Percentiles rank a stretch among this genome's conserved stretches.
Evolutionary conservation across 2,329 filamentous ascomycete genomes (phyloP).

Genomic region (Penicillium crustosum): DNA sequence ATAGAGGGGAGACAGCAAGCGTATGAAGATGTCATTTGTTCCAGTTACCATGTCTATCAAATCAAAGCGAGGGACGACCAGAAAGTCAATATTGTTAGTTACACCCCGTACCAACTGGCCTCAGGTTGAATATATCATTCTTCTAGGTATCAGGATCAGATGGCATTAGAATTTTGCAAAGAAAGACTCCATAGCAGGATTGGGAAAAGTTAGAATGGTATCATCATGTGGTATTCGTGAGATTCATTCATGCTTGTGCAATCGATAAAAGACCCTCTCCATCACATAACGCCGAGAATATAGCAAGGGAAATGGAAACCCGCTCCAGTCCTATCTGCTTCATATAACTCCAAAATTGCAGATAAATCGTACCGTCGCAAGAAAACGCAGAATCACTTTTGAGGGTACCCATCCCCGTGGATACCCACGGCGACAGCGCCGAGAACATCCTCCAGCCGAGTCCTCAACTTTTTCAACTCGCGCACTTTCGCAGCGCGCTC

Average conservation of each 20-base stretch:
- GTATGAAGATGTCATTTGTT: neutral
- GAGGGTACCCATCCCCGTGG: constrained; percentile 28
- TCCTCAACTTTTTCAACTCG: constrained; percentile 44
- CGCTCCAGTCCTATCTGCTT: neutral
- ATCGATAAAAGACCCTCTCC: neutral
- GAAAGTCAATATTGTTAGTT: neutral
- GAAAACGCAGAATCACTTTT: constrained; percentile 1
- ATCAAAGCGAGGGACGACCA: neutral
- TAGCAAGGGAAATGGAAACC: neutral
- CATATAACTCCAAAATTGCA: neutral
- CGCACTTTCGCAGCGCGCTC: constrained; percentile 43
- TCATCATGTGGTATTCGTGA: neutral
- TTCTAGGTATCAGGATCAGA: neutral
- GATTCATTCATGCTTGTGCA: constrained; percentile 3
- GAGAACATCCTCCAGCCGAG: constrained; percentile 45
- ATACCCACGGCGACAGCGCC: constrained; percentile 41
- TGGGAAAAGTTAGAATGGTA: neutral
- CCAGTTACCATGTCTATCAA: neutral
- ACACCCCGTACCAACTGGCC: neutral
- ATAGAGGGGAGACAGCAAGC: too few species aligned
- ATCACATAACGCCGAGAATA: constrained; percentile 6
- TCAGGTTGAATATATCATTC: neutral
- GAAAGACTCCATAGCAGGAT: neutral
- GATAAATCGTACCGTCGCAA: neutral
- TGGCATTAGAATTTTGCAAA: neutral